Evolutionary conservation across 352 stramenopile genomes (phyloP).

Genomic region (Pythium chondricola): DNA sequence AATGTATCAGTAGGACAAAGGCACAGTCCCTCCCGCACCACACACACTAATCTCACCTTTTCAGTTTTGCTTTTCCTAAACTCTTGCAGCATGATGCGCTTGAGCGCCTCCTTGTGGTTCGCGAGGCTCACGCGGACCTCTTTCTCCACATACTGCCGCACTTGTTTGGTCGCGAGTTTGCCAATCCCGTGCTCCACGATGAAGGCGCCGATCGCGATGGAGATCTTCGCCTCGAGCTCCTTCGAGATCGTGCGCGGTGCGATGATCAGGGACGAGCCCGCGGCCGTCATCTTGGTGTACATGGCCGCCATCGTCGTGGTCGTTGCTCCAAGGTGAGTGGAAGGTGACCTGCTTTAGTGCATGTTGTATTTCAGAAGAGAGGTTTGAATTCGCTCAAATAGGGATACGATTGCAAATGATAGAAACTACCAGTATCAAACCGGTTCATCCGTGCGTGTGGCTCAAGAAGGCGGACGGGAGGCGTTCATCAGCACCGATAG

Average conservation of each 20-base stretch:
- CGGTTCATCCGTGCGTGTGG: slow-evolving; percentile 11
- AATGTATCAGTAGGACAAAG: no score
- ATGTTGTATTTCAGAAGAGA: no score
- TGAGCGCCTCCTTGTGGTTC: slow-evolving; percentile 86
- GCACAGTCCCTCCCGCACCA: background rate
- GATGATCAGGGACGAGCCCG: slow-evolving; percentile 35
- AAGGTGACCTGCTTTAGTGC: no score
- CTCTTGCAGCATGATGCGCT: slow-evolving; percentile 84
- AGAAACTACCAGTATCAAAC: background rate
- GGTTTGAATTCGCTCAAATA: no score
- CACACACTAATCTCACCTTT: slow-evolving; percentile 26
- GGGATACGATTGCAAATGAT: no score
- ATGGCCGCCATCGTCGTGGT: slow-evolving; percentile 23
- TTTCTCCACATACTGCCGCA: slow-evolving; percentile 82
- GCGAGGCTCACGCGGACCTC: slow-evolving; percentile 79
- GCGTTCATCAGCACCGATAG: background rate
- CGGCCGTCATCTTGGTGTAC: slow-evolving; percentile 50
- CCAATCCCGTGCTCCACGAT: slow-evolving; percentile 58
- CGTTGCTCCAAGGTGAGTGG: no score
- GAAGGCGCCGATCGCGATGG: slow-evolving; percentile 54
- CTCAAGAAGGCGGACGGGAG: background rate
- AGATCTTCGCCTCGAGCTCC: slow-evolving; percentile 77
- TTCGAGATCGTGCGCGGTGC: slow-evolving; percentile 76
- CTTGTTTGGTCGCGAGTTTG: slow-evolving; percentile 71
- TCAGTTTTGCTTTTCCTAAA: slow-evolving; percentile 70